These are phyloP conservation scores for Carex sylvatica DNA, from an alignment of 202 grass and related monocot species.

Conservation along the genomic window DNA sequence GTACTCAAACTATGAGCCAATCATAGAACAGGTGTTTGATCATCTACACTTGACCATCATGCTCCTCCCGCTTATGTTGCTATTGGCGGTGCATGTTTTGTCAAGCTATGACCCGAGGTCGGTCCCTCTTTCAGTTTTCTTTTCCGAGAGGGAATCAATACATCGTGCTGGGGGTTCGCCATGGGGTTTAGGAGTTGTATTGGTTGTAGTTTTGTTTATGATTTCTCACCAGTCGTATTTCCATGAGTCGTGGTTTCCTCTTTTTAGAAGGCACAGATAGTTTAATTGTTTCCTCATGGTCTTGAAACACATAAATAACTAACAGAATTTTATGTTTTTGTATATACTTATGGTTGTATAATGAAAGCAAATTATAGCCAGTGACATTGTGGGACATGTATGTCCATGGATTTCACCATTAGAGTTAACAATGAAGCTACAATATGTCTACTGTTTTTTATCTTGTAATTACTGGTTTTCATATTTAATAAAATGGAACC, in stretches of 20 bases:
- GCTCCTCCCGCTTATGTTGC: conserved; percentile 28
- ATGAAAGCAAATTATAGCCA: neutral
- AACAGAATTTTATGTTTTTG: neutral
- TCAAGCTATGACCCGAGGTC: conserved; percentile 17
- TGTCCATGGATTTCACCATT: neutral
- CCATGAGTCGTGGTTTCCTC: conserved; percentile 29
- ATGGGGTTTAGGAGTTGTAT: conserved; percentile 25
- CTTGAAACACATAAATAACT: neutral
- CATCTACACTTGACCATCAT: conserved; percentile 17
- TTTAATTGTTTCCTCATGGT: neutral
- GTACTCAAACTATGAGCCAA: conserved; percentile 18
- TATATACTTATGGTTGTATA: neutral
- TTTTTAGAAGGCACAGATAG: conserved; percentile 27
- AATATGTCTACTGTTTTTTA: neutral
- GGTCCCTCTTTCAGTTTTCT: conserved; percentile 7
- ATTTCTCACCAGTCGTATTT: conserved; percentile 35
- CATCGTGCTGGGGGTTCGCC: conserved; percentile 26
- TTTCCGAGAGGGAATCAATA: conserved; percentile 23
- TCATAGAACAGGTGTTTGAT: conserved; percentile 12
- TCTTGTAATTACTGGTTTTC: neutral
- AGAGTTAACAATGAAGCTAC: neutral
- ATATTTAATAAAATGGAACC: too few species aligned
- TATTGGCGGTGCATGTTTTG: conserved; percentile 29
- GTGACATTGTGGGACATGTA: neutral
- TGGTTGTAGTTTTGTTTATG: conserved; percentile 32